Evolutionary conservation across 169 alveolate genomes (phyloP).

Genomic region (Eimeria maxima): DNA sequence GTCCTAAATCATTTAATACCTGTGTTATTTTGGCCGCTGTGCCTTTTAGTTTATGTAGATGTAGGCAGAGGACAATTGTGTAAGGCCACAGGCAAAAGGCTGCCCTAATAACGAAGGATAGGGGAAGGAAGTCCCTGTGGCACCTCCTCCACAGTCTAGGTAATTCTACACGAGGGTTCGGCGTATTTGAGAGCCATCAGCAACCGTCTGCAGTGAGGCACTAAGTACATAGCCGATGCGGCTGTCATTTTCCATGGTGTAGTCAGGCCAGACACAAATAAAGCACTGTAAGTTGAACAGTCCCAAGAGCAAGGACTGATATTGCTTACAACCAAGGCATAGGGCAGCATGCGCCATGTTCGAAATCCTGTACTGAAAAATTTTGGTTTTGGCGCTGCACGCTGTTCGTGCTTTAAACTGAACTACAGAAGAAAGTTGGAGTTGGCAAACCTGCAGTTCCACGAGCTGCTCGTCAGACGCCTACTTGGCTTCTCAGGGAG

Average conservation of each 20-base stretch:
- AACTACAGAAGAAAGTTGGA: not conserved
- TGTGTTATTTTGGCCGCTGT: not conserved
- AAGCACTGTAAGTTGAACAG: not conserved
- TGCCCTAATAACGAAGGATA: not conserved
- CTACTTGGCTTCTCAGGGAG: not conserved
- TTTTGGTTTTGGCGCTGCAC: not conserved
- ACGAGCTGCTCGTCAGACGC: not conserved
- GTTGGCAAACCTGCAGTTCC: not conserved
- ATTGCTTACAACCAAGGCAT: not conserved
- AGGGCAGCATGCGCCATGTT: not conserved
- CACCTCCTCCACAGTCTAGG: not conserved
- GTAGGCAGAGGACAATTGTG: not conserved
- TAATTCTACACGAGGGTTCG: not conserved
- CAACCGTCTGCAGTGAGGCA: not conserved
- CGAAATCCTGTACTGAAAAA: not conserved
- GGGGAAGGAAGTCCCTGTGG: not conserved
- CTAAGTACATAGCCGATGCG: not conserved
- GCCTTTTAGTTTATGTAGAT: not conserved
- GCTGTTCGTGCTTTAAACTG: constrained; percentile 30
- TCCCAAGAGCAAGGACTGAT: not conserved
- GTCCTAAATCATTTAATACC: not conserved
- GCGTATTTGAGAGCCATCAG: not conserved
- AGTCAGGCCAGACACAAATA: not conserved
- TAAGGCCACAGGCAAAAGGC: not conserved
- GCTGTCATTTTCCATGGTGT: not conserved